These are phyloP conservation scores for Phytophthora uliginosa DNA, from an alignment of 352 stramenopile species.

Conservation along the genomic window DNA sequence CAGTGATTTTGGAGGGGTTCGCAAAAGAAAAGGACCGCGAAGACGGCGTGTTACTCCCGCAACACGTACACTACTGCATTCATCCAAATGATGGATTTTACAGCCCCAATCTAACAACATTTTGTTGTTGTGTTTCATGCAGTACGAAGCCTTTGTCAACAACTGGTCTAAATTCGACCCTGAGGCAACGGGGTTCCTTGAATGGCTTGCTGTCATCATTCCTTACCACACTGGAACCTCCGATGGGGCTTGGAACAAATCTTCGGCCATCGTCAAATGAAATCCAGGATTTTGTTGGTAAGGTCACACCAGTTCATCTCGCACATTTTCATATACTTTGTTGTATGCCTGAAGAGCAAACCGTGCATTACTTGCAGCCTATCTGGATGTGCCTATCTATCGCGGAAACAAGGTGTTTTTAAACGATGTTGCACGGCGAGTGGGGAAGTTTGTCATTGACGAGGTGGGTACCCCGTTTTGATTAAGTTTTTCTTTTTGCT, in stretches of 20 bases:
- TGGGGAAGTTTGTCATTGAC: conserved; percentile 72
- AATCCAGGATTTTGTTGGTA: conserved; percentile 58
- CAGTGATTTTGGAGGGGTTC: conserved; percentile 93
- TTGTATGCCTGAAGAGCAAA: not conserved
- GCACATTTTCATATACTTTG: not conserved
- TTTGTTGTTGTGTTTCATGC: not conserved
- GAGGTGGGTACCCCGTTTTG: conserved; percentile 34
- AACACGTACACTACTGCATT: conserved; percentile 51
- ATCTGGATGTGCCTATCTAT: conserved; percentile 68
- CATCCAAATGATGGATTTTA: not conserved
- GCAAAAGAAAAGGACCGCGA: conserved; percentile 82
- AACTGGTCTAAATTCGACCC: conserved; percentile 88
- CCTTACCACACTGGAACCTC: conserved; percentile 65
- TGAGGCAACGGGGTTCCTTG: conserved; percentile 85
- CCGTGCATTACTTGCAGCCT: conserved; percentile 27
- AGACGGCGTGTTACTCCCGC: conserved; percentile 57
- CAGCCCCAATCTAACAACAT: not conserved
- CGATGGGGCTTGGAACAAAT: conserved; percentile 70
- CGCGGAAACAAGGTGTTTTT: conserved; percentile 75
- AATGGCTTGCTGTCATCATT: conserved; percentile 73
- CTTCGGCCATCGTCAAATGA: conserved; percentile 54
- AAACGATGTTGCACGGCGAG: conserved; percentile 63
- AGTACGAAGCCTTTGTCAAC: conserved; percentile 86
- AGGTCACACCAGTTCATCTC: conserved; percentile 19
- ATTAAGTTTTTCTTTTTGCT: not conserved